Evolutionary conservation across 345 rosid genomes (phyloP).

Genomic region (Bruguiera parviflora): DNA sequence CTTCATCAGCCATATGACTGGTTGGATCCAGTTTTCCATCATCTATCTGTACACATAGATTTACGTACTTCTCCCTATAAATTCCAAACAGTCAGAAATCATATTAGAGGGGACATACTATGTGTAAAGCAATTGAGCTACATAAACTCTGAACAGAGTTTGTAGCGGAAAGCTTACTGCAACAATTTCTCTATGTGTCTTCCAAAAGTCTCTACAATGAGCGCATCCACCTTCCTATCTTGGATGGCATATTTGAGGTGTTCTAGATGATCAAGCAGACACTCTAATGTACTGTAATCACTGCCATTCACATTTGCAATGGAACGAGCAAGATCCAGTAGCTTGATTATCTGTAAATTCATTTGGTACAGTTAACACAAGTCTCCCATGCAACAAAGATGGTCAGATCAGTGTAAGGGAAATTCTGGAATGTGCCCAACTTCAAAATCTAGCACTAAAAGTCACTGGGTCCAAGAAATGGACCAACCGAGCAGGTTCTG

Average conservation of each 20-base stretch:
- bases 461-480: background rate
- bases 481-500: background rate
- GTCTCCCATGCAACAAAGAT: background rate
- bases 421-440: background rate
- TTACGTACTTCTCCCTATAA: constrained; percentile 79
- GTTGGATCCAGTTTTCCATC: constrained; percentile 71
- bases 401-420: background rate
- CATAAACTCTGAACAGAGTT: background rate
- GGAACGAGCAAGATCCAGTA: constrained; percentile 68
- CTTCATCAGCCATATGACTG: constrained; percentile 64
- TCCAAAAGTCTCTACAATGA: constrained; percentile 95
- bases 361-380: constrained; percentile 14
- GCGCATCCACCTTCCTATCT: constrained; percentile 93
- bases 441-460: background rate
- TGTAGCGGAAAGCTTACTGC: constrained; percentile 48
- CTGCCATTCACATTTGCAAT: constrained; percentile 65
- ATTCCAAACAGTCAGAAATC: constrained; percentile 14
- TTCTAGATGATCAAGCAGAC: constrained; percentile 70
- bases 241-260: constrained; percentile 86
- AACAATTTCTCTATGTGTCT: constrained; percentile 89
- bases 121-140: background rate
- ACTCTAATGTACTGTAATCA: constrained; percentile 66
- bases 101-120: constrained; percentile 10
- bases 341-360: constrained; percentile 64
- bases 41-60: constrained; percentile 73